These are phyloP conservation scores for Nematocida major DNA, from an alignment of 371 early-diverging fungal genomes.

Conservation along the genomic window DNA sequence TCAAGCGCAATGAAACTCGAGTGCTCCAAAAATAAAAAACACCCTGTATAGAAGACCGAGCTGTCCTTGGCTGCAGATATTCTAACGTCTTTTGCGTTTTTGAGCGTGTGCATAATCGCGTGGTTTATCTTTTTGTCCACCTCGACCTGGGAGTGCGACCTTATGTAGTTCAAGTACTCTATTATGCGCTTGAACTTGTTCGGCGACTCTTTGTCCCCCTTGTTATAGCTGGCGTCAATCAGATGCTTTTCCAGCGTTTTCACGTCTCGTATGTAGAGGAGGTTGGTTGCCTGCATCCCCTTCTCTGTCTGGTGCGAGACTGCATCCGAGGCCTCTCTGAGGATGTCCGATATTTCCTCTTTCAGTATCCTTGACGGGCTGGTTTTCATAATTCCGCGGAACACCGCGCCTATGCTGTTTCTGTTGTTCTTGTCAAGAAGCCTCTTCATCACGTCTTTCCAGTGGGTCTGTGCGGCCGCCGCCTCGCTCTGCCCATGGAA, in stretches of 20 bases:
- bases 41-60: neutral
- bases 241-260: slow-evolving; percentile 33
- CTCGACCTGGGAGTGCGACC: neutral
- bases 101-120: neutral
- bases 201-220: slow-evolving; percentile 7
- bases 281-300: neutral
- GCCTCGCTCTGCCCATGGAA: slow-evolving; percentile 12
- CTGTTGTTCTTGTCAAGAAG: neutral
- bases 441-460: neutral
- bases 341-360: slow-evolving; percentile 18
- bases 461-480: slow-evolving; percentile 1
- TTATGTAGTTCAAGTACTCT: slow-evolving; percentile 40
- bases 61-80: neutral
- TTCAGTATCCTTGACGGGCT: neutral
- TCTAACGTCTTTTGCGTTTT: slow-evolving; percentile 10
- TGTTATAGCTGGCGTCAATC: slow-evolving; percentile 42
- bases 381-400: neutral
- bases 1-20: slow-evolving; percentile 17
- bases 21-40: slow-evolving; percentile 40
- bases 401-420: neutral
- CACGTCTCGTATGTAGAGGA: slow-evolving; percentile 30
- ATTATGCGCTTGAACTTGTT: slow-evolving; percentile 39
- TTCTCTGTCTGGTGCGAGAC: slow-evolving; percentile 6
- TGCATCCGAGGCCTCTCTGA: neutral
- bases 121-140: slow-evolving; percentile 38